These are phyloP conservation scores for Russula foetens DNA, from an alignment of 768 basidiomycete genomes.

Conservation along the genomic window DNA sequence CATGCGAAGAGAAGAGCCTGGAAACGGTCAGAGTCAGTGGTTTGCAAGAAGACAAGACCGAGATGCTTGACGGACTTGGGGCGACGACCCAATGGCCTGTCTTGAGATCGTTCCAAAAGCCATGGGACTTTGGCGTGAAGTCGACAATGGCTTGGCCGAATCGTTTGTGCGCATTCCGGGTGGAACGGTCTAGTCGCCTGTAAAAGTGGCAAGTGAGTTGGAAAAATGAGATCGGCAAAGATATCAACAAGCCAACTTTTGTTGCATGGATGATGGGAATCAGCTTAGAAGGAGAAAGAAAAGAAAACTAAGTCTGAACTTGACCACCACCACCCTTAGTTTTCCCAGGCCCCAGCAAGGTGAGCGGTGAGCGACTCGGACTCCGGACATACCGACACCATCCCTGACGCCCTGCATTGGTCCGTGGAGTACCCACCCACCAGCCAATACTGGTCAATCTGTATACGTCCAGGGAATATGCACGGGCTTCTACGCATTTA, in stretches of 20 bases:
- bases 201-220: not conserved
- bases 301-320: no score
- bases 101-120: constrained; percentile 45
- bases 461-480: no score
- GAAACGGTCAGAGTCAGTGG: not conserved
- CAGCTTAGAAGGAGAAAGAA: constrained; percentile 33
- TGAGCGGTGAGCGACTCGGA: no score
- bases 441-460: no score
- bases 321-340: no score
- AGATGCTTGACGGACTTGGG: constrained; percentile 43
- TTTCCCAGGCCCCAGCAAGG: no score
- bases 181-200: constrained; percentile 2
- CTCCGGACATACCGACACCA: no score
- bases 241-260: constrained; percentile 40
- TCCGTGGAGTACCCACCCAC: no score
- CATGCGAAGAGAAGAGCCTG: constrained; percentile 61
- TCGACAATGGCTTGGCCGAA: not conserved
- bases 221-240: constrained; percentile 16
- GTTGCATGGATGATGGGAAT: constrained; percentile 35
- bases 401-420: no score
- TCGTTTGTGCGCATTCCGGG: not conserved
- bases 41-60: not conserved
- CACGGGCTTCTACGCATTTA: no score
- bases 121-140: constrained; percentile 24
- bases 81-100: constrained; percentile 64